Evolutionary conservation across 139 green algal species (phyloP).

Genomic region (Volvox reticuliferus): DNA sequence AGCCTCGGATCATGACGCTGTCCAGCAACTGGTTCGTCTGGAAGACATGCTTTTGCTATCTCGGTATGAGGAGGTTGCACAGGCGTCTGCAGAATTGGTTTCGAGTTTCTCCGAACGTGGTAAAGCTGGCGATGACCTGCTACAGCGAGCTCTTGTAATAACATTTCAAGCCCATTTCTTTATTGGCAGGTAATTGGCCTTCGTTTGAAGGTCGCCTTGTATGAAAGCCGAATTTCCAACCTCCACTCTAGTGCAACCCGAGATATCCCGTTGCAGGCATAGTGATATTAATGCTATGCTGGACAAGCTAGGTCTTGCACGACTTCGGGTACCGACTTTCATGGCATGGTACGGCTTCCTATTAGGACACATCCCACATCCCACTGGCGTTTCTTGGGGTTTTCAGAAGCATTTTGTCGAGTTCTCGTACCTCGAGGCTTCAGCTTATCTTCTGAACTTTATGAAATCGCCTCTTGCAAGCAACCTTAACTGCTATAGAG

Average conservation of each 20-base stretch:
- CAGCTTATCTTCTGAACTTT: too few relatives aligned
- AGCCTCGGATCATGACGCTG: neutral
- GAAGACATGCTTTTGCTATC: constrained; percentile 18
- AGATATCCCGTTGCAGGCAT: neutral
- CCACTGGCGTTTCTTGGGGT: too few relatives aligned
- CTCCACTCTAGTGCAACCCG: too few relatives aligned
- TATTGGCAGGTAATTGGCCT: neutral
- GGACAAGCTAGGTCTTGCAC: neutral
- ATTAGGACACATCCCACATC: too few relatives aligned
- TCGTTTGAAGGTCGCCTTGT: too few relatives aligned
- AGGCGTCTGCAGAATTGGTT: neutral
- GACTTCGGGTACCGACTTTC: neutral
- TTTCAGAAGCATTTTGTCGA: too few relatives aligned
- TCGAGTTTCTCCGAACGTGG: neutral
- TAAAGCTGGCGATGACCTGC: neutral
- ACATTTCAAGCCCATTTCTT: constrained; percentile 25
- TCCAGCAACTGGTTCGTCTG: neutral
- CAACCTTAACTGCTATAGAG: too few relatives aligned
- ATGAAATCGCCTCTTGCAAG: too few relatives aligned
- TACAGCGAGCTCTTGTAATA: constrained; percentile 8
- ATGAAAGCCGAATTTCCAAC: too few relatives aligned
- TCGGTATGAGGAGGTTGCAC: neutral
- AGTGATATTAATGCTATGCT: neutral
- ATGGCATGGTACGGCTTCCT: constrained; percentile 15
- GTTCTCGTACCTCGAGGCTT: too few relatives aligned